Conservation (phyloP, 805 yeast genomes). For the Lipomyces spencermartinsiae region DNA sequence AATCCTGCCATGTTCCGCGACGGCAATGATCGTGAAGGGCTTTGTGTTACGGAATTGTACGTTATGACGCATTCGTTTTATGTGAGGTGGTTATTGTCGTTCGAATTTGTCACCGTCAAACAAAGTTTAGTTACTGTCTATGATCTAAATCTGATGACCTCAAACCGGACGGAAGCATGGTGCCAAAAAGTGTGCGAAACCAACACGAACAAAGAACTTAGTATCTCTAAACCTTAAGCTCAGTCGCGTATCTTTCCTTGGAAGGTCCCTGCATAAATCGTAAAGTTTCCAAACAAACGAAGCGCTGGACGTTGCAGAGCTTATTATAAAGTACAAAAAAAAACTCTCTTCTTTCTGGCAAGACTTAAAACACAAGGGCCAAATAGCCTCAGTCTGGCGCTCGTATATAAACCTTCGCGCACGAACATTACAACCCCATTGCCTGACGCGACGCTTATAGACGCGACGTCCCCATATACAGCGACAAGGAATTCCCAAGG, state of each 20-base stretch:
- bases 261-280: not conserved
- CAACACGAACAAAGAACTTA: too few relatives aligned
- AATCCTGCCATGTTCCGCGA: not conserved
- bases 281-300: not conserved
- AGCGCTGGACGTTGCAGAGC: not conserved
- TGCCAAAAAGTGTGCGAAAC: too few relatives aligned
- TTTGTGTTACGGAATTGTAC: not conserved
- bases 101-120: not conserved
- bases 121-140: not conserved
- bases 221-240: not conserved
- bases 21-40: not conserved
- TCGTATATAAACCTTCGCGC: too few relatives aligned
- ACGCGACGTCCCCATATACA: too few relatives aligned
- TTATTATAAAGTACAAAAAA: too few relatives aligned
- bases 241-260: not conserved
- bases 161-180: not conserved
- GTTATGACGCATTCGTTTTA: not conserved
- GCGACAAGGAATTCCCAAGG: too few relatives aligned
- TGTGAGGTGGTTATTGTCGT: not conserved
- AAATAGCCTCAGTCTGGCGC: too few relatives aligned
- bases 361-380: too few relatives aligned
- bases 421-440: too few relatives aligned
- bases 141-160: too few relatives aligned
- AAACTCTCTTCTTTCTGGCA: too few relatives aligned
- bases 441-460: too few relatives aligned